Evolutionary conservation across 176 grass and related monocot genomes (phyloP), one percentile per base, ranked within the genome.

Genomic region (Alopecurus myosuroides): DNA sequence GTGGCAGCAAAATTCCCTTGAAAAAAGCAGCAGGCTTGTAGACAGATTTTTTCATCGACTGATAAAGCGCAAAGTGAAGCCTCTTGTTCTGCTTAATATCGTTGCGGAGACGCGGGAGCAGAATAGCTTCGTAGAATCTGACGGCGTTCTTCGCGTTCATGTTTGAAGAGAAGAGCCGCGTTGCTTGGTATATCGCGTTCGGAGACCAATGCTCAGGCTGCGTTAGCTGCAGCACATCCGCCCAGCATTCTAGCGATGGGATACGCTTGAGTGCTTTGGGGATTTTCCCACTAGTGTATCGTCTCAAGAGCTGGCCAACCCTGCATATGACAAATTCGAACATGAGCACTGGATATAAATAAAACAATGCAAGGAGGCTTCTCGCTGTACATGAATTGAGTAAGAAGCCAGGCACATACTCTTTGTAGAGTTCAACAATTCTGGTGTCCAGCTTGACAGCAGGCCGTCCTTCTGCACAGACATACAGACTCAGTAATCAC

Each of bases 201-300:
- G 97, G 93, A 13, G 97, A 98, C 93, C 97, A 98, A 73, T 95
- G 86, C 74, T 92, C 89, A 29, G 97, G 97, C 74, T 95, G 88
- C 11, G 93, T 98, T 72, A 98, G 36, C 85, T 94, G 91, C 52
- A 98, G 73, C 34, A 95, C 88, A 73, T 98, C 91, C 46, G 89
- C 77, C 91, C 97, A 98, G 52, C 87, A 83, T 44, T 94, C 89
- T 34, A 94, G 80, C 1, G 91, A 87, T 2, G 89, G 97, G 72
- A 98, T 94, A 65, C 87, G 89, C 81, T 95, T 98, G 67, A 98
- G 94, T 11, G 89, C 91, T 62, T 95, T 90, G 9, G 97, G 93
- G 18, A 98, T 94, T 74, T 90, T 98, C 63, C 97, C 97, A 60
- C 61, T 94, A 45, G 93, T 95, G 86, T 98, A 98, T 70, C 93